Evolutionary conservation across 495 filamentous ascomycete species (phyloP), one percentile per base, ranked within the genome.

Genomic region (Rostrohypoxylon terebratum): DNA sequence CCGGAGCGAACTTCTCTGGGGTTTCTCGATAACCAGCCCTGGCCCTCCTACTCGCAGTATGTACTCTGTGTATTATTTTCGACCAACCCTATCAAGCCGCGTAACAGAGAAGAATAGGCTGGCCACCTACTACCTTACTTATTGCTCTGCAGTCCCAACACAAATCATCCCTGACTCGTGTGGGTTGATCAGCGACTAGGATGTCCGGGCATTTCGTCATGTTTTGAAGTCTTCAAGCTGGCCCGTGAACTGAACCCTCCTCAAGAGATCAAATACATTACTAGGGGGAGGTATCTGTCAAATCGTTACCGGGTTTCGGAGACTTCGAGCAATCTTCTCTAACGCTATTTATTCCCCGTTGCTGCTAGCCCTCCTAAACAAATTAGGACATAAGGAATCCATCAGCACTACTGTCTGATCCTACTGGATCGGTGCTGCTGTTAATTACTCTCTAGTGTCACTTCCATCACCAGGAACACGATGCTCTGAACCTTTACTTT

Each of bases 341-440:
- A 47, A 69, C 23, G 54, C 61, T 73, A 73, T 69, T 69, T 74
- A 74, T 74, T 74, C 57, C 57, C 48, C 62, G 47, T 69, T 34
- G 55, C 71, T 65, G 57, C 66, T 66, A 48, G 59, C 66, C 62
- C 63, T 66, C 51, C 45, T 62, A 74, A 58, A 69, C 66, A 66
- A 61, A 74, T 69, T 63, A 69, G 71, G 66, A 74, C 66, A 67
- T 69, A 74, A 74, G 62, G 66, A 66, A 74, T 74, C 71, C 71
- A 66, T 74, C 71, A 63, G 71, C 66, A 74, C 71, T 69, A 74
- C 71, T 66, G 71, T 74, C 66, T 74, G 71, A 74, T 74, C 71
- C 71, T 69, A 45, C 66, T 69, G 71, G 71, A 74, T 74, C 50
- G 44, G 48, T 70, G 53, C 62, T 68, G 57, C 66, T 50, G 47